A percentile compares a stretch with the other conserved stretches of the same genome.
phyloP scores from a whole-genome alignment of 495 filamentous ascomycete species.

The Amniculicola lignicola region DNA sequence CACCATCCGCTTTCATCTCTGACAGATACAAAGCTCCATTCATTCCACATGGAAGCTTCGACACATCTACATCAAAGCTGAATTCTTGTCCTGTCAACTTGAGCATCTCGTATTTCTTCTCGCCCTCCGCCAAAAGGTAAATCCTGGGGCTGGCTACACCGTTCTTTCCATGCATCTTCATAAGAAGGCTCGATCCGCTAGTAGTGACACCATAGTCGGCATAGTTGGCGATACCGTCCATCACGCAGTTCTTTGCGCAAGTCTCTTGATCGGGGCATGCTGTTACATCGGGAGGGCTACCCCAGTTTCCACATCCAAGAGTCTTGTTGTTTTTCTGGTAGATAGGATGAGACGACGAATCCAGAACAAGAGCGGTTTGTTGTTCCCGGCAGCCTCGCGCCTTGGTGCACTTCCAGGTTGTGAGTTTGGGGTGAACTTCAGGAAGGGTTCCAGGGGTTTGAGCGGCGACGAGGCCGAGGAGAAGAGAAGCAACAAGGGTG shows the following conservation, averaged over 20 bases:
- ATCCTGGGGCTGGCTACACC: slow-evolving; percentile 36
- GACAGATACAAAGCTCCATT: slow-evolving; percentile 68
- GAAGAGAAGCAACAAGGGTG: slow-evolving; percentile 6
- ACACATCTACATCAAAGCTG: slow-evolving; percentile 62
- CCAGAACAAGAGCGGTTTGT: slow-evolving; percentile 37
- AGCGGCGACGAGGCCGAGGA: slow-evolving; percentile 26
- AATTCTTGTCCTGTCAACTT: slow-evolving; percentile 58
- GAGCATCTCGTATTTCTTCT: slow-evolving; percentile 57
- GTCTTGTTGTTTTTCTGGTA: slow-evolving; percentile 30
- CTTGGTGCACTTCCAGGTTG: slow-evolving; percentile 38
- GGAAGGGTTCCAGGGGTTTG: slow-evolving; percentile 34
- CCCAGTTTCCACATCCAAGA: slow-evolving; percentile 30
- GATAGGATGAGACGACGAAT: slow-evolving; percentile 35
- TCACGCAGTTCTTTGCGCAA: slow-evolving; percentile 36
- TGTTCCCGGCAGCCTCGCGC: slow-evolving; percentile 34
- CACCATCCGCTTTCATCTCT: slow-evolving; percentile 59
- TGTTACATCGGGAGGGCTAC: slow-evolving; percentile 20
- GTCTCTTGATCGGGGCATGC: slow-evolving; percentile 30
- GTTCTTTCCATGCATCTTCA: slow-evolving; percentile 30
- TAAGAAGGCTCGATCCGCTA: slow-evolving; percentile 29
- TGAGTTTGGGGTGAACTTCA: slow-evolving; percentile 37
- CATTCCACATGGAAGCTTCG: slow-evolving; percentile 62
- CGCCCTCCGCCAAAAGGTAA: slow-evolving; percentile 47
- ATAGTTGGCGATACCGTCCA: slow-evolving; percentile 38
- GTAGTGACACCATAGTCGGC: slow-evolving; percentile 36